Conservation (phyloP, 768 basidiomycete genomes). For the Nevesoporus exiguus region DNA sequence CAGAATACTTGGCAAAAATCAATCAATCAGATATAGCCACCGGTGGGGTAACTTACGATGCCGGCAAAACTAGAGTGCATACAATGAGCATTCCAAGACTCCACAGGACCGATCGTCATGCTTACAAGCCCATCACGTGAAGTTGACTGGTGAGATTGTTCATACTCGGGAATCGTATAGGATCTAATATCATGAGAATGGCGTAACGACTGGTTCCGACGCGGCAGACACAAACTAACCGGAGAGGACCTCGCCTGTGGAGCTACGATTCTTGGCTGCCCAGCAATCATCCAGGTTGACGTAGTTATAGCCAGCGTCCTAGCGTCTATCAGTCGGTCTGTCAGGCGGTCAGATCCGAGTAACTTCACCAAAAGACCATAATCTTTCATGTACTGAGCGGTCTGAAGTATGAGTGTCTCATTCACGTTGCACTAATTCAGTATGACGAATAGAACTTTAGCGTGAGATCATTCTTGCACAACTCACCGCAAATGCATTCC, state of each 20-base stretch:
- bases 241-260: slow-evolving; percentile 51
- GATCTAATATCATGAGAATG: slow-evolving; percentile 33
- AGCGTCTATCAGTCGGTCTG: neutral
- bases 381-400: slow-evolving; percentile 48
- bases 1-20: slow-evolving; percentile 46
- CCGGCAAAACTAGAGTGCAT: slow-evolving; percentile 46
- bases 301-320: slow-evolving; percentile 57
- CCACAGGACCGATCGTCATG: neutral
- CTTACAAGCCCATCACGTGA: slow-evolving; percentile 55
- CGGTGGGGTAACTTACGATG: slow-evolving; percentile 40
- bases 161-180: slow-evolving; percentile 54
- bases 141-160: slow-evolving; percentile 50
- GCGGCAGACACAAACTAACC: slow-evolving; percentile 32
- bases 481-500: slow-evolving; percentile 61
- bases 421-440: slow-evolving; percentile 51
- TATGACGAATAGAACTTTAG: neutral
- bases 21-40: neutral
- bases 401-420: slow-evolving; percentile 47
- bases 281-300: slow-evolving; percentile 67
- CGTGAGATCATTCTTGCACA: neutral
- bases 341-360: neutral
- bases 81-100: slow-evolving; percentile 1
- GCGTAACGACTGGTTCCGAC: neutral
- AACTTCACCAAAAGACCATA: slow-evolving; percentile 46
- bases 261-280: slow-evolving; percentile 50